Conservation (phyloP, 306 rosid species). For the Quercus gilva region DNA sequence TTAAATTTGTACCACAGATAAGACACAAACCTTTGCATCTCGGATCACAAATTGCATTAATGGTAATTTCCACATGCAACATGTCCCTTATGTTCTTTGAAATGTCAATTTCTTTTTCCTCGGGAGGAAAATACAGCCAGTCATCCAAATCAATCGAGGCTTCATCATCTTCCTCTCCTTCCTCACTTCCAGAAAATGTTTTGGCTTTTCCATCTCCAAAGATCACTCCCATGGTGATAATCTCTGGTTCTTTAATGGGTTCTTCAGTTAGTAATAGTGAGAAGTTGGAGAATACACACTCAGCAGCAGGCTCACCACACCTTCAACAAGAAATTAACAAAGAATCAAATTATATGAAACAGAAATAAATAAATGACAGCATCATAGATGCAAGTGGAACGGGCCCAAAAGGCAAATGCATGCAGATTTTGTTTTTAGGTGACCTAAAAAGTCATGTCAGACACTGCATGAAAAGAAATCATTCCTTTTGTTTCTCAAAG, state of each 20-base stretch:
- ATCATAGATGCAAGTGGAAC: background rate
- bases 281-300: slow-evolving; percentile 74
- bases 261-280: slow-evolving; percentile 66
- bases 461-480: background rate
- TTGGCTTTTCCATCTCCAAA: slow-evolving; percentile 44
- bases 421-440: background rate
- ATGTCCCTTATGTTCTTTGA: slow-evolving; percentile 86
- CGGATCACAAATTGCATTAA: slow-evolving; percentile 61
- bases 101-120: slow-evolving; percentile 70
- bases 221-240: slow-evolving; percentile 57
- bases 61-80: slow-evolving; percentile 78
- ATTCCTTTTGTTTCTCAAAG: background rate
- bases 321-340: slow-evolving; percentile 42
- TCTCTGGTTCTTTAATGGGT: slow-evolving; percentile 63
- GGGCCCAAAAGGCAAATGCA: background rate
- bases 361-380: background rate
- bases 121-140: slow-evolving; percentile 64
- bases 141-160: slow-evolving; percentile 66
- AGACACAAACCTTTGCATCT: slow-evolving; percentile 80
- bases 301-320: slow-evolving; percentile 69
- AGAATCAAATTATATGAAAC: background rate
- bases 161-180: slow-evolving; percentile 42
- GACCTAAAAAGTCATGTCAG: background rate
- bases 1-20: slow-evolving; percentile 73
- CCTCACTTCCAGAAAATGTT: slow-evolving; percentile 22